Evolutionary conservation across 176 grass and related monocot genomes (phyloP).

Genomic region (Puccinellia tenuiflora): DNA sequence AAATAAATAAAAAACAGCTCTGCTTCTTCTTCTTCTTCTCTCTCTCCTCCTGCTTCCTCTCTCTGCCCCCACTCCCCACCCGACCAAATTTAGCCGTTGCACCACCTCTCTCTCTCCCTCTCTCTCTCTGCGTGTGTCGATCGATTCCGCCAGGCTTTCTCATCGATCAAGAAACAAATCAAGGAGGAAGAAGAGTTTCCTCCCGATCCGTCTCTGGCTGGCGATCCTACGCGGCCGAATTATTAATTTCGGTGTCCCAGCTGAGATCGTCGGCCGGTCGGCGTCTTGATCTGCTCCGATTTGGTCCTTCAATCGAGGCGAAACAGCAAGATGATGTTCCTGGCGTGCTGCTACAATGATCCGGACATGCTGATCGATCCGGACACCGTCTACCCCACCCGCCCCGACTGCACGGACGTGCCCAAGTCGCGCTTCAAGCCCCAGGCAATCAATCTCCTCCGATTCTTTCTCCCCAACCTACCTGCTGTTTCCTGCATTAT

Average conservation of each 20-base stretch:
- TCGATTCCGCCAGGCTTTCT: background rate
- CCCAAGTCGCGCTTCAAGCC: constrained; percentile 80
- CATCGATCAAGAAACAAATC: background rate
- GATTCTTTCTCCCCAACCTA: background rate
- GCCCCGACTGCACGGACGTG: constrained; percentile 54
- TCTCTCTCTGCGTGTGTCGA: background rate
- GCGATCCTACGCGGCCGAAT: background rate
- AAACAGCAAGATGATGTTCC: constrained; percentile 29
- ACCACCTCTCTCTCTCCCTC: constrained; percentile 1
- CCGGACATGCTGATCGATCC: constrained; percentile 76
- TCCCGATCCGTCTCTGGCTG: background rate
- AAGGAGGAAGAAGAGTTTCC: background rate
- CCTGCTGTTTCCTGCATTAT: background rate
- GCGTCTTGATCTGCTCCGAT: background rate
- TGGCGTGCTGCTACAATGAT: constrained; percentile 68
- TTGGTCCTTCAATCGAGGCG: background rate
- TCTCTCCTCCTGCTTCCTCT: background rate
- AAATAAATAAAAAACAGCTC: background rate
- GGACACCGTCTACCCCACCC: constrained; percentile 67
- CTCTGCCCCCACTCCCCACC: background rate
- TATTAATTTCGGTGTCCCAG: background rate
- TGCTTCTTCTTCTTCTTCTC: background rate
- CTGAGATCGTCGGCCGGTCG: background rate
- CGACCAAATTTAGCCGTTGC: constrained; percentile 60
- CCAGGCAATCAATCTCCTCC: constrained; percentile 18